Base-by-base conservation (phyloP, 371 early-diverging fungal genomes). In the Actinomortierella wolfii region DNA sequence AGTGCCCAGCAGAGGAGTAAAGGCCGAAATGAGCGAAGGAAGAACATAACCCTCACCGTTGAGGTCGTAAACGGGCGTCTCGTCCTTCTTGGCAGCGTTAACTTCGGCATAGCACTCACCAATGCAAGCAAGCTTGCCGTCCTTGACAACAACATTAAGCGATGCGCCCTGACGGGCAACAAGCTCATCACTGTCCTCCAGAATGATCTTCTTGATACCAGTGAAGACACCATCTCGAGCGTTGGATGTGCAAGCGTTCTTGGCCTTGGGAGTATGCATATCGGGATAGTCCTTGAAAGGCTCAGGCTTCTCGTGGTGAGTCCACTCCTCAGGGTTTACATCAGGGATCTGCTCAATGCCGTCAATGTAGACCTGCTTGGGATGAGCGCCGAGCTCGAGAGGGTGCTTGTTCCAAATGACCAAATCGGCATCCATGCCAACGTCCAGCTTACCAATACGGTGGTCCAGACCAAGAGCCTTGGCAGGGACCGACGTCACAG, bases 381-480 rank as follows among this genome's bases (percentile, higher is more conserved):
- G 94, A 54, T 86, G 81, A n/a, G 94, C 88, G 39, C 92, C 92
- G 34, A 94, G 69, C 8, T 81, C 56, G 15, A 94, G 76, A 11
- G 94, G 94, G 66, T 90, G 83, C 28, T 79, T 79, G 68, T 83
- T 81, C 89, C 89, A 90, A 40, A 90, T 78, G 17, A 92, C 90
- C 23, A 92, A 57, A 77, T 94, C 94, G 5, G 93, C 94, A 79
- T 94, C 94, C 68, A 85, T 89, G 14, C 92, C 92, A 2, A 79
- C 69, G 17, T 76, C 78, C 52, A 94, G 67, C 43, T 76, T 75
- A 18, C 94, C 94, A 57, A 93, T 77, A 55, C 93, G 86, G 69
- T 89, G 85, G 28, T 79, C 87, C 3, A 87, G 63, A 14, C 87
- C 92, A 21, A 94, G 61, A 1, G 87, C 82, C 50, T 84, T 79